Conservation (phyloP, 2,329 filamentous ascomycete genomes). For the Sporothrix protearum region DNA sequence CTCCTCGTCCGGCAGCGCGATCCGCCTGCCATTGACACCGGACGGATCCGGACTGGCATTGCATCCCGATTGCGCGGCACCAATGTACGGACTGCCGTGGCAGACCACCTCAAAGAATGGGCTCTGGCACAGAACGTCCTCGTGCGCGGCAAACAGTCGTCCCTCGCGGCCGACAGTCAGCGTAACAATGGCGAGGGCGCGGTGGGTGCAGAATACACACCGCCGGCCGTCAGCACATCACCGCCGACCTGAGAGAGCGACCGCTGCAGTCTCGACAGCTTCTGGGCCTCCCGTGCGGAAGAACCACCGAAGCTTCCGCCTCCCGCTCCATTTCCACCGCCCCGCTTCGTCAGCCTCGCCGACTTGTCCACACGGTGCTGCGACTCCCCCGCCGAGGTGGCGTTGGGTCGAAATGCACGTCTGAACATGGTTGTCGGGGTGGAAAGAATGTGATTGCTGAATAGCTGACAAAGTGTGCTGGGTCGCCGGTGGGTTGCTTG, state of each 20-base stretch:
- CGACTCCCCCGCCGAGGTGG: conserved; percentile 38
- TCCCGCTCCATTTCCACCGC: conserved; percentile 23
- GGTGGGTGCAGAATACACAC: conserved; percentile 22
- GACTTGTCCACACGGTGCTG: conserved; percentile 75
- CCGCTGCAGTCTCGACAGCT: conserved; percentile 80
- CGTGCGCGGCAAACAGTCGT: conserved; percentile 90
- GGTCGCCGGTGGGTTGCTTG: conserved; percentile 14
- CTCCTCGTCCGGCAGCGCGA: conserved; percentile 71
- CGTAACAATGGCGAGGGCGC: conserved; percentile 70
- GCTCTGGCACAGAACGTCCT: conserved; percentile 83
- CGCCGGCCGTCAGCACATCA: conserved; percentile 36
- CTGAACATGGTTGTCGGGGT: conserved; percentile 70
- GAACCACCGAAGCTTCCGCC: conserved; percentile 31
- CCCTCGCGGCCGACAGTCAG: conserved; percentile 79
- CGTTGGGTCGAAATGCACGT: conserved; percentile 77
- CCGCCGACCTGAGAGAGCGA: conserved; percentile 58
- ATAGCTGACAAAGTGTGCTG: conserved; percentile 10
- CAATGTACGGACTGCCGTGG: conserved; percentile 37
- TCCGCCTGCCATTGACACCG: conserved; percentile 70
- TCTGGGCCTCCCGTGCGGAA: conserved; percentile 66
- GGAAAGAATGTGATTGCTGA: neutral
- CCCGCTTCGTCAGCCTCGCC: conserved; percentile 73
- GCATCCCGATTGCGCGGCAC: conserved; percentile 15
- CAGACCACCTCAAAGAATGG: conserved; percentile 76
- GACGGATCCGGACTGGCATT: conserved; percentile 23